Evolutionary conservation across 2,329 filamentous ascomycete genomes (phyloP).

Genomic region (Cercospora sesami): DNA sequence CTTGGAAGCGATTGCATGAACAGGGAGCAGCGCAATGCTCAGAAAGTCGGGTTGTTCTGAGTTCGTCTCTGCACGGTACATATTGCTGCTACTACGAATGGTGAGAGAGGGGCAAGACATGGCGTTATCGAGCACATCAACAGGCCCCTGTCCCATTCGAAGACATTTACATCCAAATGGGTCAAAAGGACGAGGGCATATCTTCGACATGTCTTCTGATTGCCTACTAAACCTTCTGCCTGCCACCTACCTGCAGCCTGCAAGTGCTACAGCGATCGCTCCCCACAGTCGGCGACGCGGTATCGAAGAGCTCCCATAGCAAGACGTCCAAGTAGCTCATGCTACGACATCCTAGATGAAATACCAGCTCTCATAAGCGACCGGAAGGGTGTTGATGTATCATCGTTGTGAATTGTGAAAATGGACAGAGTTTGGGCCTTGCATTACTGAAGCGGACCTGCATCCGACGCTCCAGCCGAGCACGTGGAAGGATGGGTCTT

Average conservation of each 20-base stretch:
- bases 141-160: background rate
- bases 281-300: background rate
- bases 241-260: background rate
- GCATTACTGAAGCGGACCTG: background rate
- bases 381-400: background rate
- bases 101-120: background rate
- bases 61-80: background rate
- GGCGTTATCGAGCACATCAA: slow-evolving; percentile 1
- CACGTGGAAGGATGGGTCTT: background rate
- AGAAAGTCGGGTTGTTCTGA: background rate
- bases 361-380: background rate
- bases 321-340: background rate
- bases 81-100: background rate
- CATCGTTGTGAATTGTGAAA: background rate
- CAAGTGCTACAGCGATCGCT: background rate
- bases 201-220: background rate
- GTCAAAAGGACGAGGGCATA: background rate
- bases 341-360: background rate
- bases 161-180: background rate
- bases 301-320: background rate
- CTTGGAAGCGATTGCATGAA: background rate
- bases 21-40: background rate
- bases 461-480: background rate
- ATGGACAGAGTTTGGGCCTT: background rate
- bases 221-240: background rate